Percentiles rank a stretch among this genome's conserved stretches.
phyloP scores from a whole-genome alignment of 257 asterid species.

The Gentiana straminea region DNA sequence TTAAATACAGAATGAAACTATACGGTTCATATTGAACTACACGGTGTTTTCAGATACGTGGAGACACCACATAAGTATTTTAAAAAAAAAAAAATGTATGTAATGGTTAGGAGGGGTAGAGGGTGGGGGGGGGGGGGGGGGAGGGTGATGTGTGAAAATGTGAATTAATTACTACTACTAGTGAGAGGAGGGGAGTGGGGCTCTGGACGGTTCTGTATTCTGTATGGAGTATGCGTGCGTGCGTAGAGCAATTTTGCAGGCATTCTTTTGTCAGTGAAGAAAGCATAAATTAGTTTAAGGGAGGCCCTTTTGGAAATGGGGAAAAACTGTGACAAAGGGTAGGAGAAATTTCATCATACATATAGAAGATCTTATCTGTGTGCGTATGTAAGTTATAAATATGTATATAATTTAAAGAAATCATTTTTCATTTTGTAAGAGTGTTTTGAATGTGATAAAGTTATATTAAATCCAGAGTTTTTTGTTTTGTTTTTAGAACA shows the following conservation, averaged over 20 bases:
- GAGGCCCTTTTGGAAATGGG: background rate
- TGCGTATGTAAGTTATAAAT: too few species aligned
- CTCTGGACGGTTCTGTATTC: constrained; percentile 1
- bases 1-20: too few species aligned
- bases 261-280: constrained; percentile 77
- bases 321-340: background rate
- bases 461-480: too few species aligned
- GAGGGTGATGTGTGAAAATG: too few species aligned
- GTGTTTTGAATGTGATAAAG: too few species aligned
- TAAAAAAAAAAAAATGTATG: constrained; percentile 19
- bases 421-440: too few species aligned
- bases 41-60: constrained; percentile 17
- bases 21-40: too few species aligned
- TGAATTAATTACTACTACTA: background rate
- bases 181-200: constrained; percentile 12
- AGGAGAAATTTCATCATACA: constrained; percentile 32
- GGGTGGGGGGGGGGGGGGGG: too few species aligned
- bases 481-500: too few species aligned
- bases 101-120: constrained; percentile 43
- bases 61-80: constrained; percentile 66
- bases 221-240: constrained; percentile 84
- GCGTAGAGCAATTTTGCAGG: constrained; percentile 79
- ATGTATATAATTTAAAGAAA: too few species aligned
- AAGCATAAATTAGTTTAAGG: constrained; percentile 59
- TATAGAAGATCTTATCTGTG: constrained; percentile 16